phyloP scores from a whole-genome alignment of 2,329 filamentous ascomycete species.

The Botrytis hyacinthi region DNA sequence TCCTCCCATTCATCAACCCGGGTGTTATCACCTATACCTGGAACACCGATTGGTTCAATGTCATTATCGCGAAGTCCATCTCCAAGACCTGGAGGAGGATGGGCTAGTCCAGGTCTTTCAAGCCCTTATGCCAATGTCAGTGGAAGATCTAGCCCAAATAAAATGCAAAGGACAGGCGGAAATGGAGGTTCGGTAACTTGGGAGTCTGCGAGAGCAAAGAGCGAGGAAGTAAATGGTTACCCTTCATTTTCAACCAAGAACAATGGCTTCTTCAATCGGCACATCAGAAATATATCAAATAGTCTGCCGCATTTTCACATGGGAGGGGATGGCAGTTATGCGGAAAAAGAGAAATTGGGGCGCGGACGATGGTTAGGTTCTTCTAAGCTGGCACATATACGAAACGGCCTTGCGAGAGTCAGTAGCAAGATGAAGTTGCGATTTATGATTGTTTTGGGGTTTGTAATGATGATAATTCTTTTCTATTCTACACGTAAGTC shows the following conservation, averaged over 20 bases:
- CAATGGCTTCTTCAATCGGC: conserved; percentile 82
- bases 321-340: conserved; percentile 49
- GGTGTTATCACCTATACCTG: conserved; percentile 37
- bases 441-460: conserved; percentile 55
- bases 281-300: conserved; percentile 77
- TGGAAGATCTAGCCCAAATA: conserved; percentile 63
- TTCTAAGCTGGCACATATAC: conserved; percentile 48
- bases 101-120: conserved; percentile 79
- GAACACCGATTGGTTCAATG: conserved; percentile 64
- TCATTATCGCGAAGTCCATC: conserved; percentile 85
- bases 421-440: conserved; percentile 65
- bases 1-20: conserved; percentile 20
- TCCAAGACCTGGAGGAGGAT: conserved; percentile 78
- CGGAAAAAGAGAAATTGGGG: conserved; percentile 75
- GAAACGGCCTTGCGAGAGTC: conserved; percentile 49
- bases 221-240: conserved; percentile 69
- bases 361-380: conserved; percentile 56
- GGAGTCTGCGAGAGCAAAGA: conserved; percentile 79
- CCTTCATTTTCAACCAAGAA: conserved; percentile 78
- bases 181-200: conserved; percentile 66
- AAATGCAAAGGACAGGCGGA: conserved; percentile 46
- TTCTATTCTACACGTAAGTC: conserved; percentile 74
- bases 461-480: conserved; percentile 61
- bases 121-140: conserved; percentile 58
- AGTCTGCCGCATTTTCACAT: conserved; percentile 72